Percentiles rank a stretch among this genome's conserved stretches.
These are phyloP conservation scores for Phanerochaete sordida DNA, from an alignment of 768 basidiomycete genomes.

Conservation along the genomic window DNA sequence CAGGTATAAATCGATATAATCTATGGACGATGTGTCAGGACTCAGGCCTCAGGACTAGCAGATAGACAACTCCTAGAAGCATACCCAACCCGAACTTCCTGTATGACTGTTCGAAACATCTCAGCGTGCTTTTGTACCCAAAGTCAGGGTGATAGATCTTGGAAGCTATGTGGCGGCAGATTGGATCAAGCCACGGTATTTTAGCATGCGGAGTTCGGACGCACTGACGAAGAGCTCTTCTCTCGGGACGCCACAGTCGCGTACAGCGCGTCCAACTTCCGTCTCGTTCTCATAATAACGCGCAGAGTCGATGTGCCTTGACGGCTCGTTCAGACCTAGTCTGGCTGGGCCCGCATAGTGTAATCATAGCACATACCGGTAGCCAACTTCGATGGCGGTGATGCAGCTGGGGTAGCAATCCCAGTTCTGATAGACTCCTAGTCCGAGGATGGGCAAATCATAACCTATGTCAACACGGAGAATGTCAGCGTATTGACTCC, in stretches of 20 bases:
- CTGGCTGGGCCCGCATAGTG: not conserved
- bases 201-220: conserved; percentile 16
- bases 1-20: conserved; percentile 71
- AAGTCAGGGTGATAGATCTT: conserved; percentile 55
- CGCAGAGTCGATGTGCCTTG: conserved; percentile 72
- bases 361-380: conserved; percentile 36
- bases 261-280: conserved; percentile 54
- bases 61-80: conserved; percentile 11
- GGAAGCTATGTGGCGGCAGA: conserved; percentile 42
- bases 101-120: conserved; percentile 25
- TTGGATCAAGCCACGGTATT: not conserved
- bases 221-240: conserved; percentile 68
- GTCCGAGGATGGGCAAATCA: conserved; percentile 62
- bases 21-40: no score
- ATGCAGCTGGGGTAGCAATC: conserved; percentile 50
- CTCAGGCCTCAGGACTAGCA: not conserved
- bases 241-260: conserved; percentile 49
- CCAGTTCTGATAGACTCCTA: conserved; percentile 69
- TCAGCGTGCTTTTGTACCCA: conserved; percentile 26
- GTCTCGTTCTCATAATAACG: conserved; percentile 65
- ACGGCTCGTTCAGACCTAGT: not conserved
- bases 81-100: conserved; percentile 26
- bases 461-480: conserved; percentile 35
- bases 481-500: not conserved
- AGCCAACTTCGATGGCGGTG: conserved; percentile 63